phyloP scores from a whole-genome alignment of 306 rosid genomes.

The Castanopsis chinensis region DNA sequence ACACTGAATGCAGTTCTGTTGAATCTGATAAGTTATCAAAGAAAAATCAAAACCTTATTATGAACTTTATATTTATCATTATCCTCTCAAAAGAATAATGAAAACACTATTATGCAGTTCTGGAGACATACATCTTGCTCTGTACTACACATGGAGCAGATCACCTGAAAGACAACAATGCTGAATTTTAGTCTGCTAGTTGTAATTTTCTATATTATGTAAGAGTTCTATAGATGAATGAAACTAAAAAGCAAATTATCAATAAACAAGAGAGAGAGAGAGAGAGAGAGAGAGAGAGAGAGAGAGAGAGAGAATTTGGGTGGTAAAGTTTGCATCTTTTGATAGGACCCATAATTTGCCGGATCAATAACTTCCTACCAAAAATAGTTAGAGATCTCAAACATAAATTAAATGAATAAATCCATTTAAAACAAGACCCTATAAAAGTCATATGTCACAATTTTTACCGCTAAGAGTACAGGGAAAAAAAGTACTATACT shows the following conservation, averaged over 20 bases:
- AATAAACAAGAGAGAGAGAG: too few species aligned
- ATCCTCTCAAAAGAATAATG: not conserved
- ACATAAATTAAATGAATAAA: not conserved
- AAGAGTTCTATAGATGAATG: not conserved
- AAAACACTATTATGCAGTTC: not conserved
- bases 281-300: too few species aligned
- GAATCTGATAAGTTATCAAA: constrained; percentile 49
- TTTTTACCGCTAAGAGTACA: not conserved
- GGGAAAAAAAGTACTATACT: too few species aligned
- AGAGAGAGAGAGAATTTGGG: not conserved
- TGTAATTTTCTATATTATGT: not conserved
- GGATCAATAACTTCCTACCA: not conserved
- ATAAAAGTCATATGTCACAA: not conserved
- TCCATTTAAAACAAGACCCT: not conserved
- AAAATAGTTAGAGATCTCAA: not conserved
- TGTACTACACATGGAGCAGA: constrained; percentile 71
- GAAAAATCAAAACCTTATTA: not conserved
- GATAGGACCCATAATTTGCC: not conserved
- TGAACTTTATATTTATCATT: not conserved
- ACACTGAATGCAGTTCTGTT: constrained; percentile 62
- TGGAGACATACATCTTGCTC: constrained; percentile 69
- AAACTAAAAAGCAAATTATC: not conserved
- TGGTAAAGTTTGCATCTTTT: constrained; percentile 4
- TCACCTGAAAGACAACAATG: constrained; percentile 40
- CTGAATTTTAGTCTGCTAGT: not conserved